Conservation (phyloP, 805 yeast genomes). For the Ogataea methylovora region DNA sequence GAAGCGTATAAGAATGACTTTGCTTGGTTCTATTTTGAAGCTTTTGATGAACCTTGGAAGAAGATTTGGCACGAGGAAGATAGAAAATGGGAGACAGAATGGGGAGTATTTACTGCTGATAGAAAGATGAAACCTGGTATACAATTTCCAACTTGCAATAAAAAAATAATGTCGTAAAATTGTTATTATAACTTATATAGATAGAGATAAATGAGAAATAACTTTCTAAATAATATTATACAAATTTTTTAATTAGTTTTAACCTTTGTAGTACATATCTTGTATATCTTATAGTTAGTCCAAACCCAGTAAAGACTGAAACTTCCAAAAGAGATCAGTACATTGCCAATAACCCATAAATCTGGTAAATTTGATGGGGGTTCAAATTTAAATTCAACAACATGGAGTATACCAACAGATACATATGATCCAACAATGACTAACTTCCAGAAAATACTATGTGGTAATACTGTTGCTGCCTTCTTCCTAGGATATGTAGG, state of each 20-base stretch:
- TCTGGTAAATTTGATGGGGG: conserved; percentile 73
- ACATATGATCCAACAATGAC: conserved; percentile 49
- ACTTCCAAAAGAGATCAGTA: conserved; percentile 65
- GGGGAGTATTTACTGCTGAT: conserved; percentile 55
- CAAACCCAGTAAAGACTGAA: conserved; percentile 78
- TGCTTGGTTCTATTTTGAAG: conserved; percentile 59
- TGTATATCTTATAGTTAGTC: conserved; percentile 51
- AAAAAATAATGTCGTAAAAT: too few species aligned
- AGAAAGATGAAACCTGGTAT: conserved; percentile 38
- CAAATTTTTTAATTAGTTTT: conserved; percentile 15
- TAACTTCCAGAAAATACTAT: conserved; percentile 38
- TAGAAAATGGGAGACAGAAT: conserved; percentile 58
- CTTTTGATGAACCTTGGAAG: conserved; percentile 72
- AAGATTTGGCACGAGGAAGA: conserved; percentile 38
- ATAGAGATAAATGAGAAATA: too few species aligned
- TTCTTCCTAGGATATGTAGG: conserved; percentile 17
- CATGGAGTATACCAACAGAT: conserved; percentile 43
- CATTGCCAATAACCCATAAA: conserved; percentile 75
- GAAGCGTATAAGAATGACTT: conserved; percentile 26
- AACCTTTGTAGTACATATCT: conserved; percentile 19
- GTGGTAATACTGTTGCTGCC: conserved; percentile 37
- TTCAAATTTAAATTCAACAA: conserved; percentile 38
- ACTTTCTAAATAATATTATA: too few species aligned
- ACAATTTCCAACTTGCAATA: conserved; percentile 31
- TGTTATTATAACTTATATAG: too few species aligned